These are phyloP conservation scores for Trypethelium eluteriae DNA, from an alignment of 495 filamentous ascomycete species.

Conservation along the genomic window DNA sequence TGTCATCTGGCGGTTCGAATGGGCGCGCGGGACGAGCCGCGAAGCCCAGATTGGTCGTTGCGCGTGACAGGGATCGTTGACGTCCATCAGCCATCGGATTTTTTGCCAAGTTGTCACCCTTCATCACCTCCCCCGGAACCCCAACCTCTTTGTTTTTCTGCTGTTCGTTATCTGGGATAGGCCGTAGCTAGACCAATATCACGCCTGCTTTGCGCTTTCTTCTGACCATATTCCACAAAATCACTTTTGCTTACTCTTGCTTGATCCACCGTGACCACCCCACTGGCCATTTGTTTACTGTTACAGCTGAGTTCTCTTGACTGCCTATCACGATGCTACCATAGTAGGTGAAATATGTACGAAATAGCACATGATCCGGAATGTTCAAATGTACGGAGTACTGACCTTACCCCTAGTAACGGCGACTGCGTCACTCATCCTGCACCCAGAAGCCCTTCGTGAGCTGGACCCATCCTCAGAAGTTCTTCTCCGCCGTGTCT, in stretches of 20 bases:
- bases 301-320: background rate
- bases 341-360: background rate
- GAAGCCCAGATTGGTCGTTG: background rate
- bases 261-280: background rate
- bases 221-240: background rate
- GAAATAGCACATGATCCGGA: no score
- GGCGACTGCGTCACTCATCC: background rate
- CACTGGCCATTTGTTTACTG: background rate
- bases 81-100: slow-evolving; percentile 3
- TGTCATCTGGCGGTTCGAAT: background rate
- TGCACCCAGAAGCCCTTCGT: background rate
- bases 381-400: no score
- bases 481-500: background rate
- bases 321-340: background rate
- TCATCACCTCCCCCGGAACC: background rate
- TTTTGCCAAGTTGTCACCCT: background rate
- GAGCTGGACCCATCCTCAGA: background rate
- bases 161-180: background rate
- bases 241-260: background rate
- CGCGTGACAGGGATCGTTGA: background rate
- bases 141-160: slow-evolving; percentile 4
- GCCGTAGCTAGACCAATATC: background rate
- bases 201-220: background rate
- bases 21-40: slow-evolving; percentile 4
- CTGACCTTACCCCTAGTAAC: background rate